These are phyloP conservation scores for Aspergillus ochraceus DNA, from an alignment of 2,329 filamentous ascomycete species.

Conservation along the genomic window DNA sequence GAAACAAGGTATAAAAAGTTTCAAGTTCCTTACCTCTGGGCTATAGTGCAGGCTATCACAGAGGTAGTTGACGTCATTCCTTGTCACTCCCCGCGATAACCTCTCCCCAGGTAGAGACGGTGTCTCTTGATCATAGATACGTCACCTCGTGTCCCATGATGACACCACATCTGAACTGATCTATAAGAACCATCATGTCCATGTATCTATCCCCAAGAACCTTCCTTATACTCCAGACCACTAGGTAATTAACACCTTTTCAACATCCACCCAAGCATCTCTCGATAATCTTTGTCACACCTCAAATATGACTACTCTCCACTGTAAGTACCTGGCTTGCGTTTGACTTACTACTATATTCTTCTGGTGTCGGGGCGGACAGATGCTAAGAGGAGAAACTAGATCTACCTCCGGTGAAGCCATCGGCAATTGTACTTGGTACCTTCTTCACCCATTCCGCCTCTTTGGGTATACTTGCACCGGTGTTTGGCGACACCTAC, in stretches of 20 bases:
- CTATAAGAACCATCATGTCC: background rate
- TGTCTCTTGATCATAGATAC: slow-evolving; percentile 30
- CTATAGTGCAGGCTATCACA: too few species aligned
- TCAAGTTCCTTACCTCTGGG: too few species aligned
- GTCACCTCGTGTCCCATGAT: slow-evolving; percentile 21
- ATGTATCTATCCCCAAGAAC: too few species aligned
- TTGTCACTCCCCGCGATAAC: background rate
- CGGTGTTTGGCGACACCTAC: slow-evolving; percentile 93
- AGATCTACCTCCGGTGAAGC: slow-evolving; percentile 86
- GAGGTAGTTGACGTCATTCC: background rate
- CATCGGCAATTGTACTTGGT: slow-evolving; percentile 94
- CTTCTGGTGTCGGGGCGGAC: background rate
- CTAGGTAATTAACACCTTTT: background rate
- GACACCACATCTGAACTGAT: background rate
- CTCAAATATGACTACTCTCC: slow-evolving; percentile 58
- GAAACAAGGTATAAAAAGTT: too few species aligned
- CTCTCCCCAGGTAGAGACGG: background rate
- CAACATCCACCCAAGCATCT: background rate
- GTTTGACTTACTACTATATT: background rate
- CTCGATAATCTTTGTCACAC: background rate
- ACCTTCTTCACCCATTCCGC: slow-evolving; percentile 93
- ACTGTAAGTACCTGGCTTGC: slow-evolving; percentile 50
- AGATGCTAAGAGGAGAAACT: slow-evolving; percentile 4
- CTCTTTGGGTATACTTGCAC: slow-evolving; percentile 82
- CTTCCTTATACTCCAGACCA: too few species aligned